phyloP scores from a whole-genome alignment of 2,329 filamentous ascomycete species.

The Annulohypoxylon truncatum region DNA sequence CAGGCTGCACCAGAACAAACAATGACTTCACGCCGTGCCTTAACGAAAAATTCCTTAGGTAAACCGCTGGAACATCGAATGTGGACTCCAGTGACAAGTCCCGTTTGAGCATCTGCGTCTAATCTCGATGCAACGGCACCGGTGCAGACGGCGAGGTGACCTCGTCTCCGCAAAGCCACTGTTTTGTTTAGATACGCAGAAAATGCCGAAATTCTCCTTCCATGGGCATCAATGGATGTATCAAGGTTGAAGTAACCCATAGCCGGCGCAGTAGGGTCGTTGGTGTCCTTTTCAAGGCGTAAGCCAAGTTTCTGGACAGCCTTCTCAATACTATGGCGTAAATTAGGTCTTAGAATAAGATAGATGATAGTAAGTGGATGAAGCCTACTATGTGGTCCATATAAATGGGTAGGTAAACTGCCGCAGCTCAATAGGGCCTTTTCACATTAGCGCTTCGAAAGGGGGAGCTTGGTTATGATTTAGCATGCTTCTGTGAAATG shows the following conservation, averaged over 20 bases:
- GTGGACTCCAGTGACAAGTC: conserved; percentile 44
- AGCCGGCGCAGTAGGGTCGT: conserved; percentile 45
- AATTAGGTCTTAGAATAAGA: no score
- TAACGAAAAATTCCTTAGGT: conserved; percentile 38
- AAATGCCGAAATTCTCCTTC: conserved; percentile 45
- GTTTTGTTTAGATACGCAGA: conserved; percentile 46
- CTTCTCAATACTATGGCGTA: conserved; percentile 22
- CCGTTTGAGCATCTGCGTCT: conserved; percentile 36
- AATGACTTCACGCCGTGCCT: conserved; percentile 49
- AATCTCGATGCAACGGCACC: conserved; percentile 47
- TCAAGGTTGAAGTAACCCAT: conserved; percentile 49
- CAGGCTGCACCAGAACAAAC: conserved; percentile 48
- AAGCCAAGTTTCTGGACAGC: conserved; percentile 46
- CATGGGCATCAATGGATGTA: conserved; percentile 43
- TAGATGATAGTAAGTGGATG: no score
- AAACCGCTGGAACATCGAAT: conserved; percentile 25
- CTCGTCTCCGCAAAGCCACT: conserved; percentile 36
- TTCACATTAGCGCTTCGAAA: background rate
- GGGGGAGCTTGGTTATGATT: background rate
- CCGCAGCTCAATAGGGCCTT: background rate
- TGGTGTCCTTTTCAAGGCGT: conserved; percentile 43
- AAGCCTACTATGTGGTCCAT: background rate
- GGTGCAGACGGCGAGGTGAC: conserved; percentile 48
- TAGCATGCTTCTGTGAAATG: background rate
- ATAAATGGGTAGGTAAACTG: background rate